These are phyloP conservation scores for Diospyros kaki DNA, from an alignment of 148 eudicot genomes.

Conservation along the genomic window DNA sequence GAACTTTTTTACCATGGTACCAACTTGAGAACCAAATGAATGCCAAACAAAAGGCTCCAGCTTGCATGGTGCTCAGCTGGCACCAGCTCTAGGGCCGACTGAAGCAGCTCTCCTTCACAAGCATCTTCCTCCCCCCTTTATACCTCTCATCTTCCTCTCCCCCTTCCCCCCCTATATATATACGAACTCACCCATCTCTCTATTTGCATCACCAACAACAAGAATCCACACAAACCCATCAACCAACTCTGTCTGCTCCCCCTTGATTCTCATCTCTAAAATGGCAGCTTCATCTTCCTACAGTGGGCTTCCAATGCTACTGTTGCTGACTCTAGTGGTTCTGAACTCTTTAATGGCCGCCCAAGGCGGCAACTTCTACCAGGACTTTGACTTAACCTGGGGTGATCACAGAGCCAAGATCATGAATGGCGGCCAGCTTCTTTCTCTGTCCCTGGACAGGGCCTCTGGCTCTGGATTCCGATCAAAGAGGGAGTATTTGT, in stretches of 20 bases:
- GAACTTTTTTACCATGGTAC: no score
- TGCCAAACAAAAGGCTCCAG: constrained; percentile 14
- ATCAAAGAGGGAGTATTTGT: constrained; percentile 47
- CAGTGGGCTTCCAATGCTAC: constrained; percentile 18
- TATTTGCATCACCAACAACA: not conserved
- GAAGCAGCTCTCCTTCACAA: constrained; percentile 12
- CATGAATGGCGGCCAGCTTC: constrained; percentile 39
- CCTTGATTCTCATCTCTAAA: not conserved
- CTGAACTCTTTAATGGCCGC: constrained; percentile 15
- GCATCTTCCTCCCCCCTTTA: constrained; percentile 1
- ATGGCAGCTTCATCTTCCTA: constrained; percentile 7
- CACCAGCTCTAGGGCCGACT: constrained; percentile 13
- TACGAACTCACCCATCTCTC: not conserved
- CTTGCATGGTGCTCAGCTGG: constrained; percentile 23
- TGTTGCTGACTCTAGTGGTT: constrained; percentile 12
- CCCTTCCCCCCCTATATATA: constrained; percentile 11
- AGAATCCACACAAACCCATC: not conserved
- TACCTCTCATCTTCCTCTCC: not conserved
- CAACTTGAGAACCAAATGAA: not conserved
- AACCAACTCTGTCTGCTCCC: not conserved
- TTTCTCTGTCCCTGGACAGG: constrained; percentile 50
- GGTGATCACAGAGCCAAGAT: constrained; percentile 49
- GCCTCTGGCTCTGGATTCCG: constrained; percentile 56
- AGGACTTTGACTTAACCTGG: constrained; percentile 57
- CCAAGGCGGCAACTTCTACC: constrained; percentile 41